These are phyloP conservation scores for Cyclocybe aegerita DNA, from an alignment of 768 basidiomycete genomes.

Conservation along the genomic window DNA sequence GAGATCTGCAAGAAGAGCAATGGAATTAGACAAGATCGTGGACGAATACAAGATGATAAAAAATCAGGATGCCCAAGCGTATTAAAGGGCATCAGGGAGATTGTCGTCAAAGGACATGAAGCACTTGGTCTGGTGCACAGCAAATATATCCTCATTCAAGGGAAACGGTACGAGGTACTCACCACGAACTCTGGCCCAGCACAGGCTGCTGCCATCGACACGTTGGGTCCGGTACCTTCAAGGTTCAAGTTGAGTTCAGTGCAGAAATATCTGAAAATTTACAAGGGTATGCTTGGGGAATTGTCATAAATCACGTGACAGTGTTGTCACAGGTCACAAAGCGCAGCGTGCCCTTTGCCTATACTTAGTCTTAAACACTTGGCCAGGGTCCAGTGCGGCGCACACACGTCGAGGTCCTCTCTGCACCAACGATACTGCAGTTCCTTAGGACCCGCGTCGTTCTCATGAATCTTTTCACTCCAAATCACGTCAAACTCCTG, in stretches of 20 bases:
- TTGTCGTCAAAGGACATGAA: constrained; percentile 43
- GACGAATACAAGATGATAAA: constrained; percentile 10
- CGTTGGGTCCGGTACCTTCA: no score
- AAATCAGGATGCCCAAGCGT: constrained; percentile 54
- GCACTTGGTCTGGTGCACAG: constrained; percentile 64
- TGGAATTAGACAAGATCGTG: background rate
- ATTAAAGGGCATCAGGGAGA: constrained; percentile 44
- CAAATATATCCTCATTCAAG: constrained; percentile 43
- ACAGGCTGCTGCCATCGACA: no score
- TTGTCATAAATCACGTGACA: no score
- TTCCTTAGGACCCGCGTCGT: constrained; percentile 3
- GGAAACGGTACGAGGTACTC: constrained; percentile 15
- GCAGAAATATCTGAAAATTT: no score
- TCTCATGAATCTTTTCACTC: constrained; percentile 73
- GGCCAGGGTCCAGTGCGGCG: no score
- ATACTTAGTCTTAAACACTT: no score
- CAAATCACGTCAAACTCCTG: constrained; percentile 82
- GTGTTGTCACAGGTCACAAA: no score
- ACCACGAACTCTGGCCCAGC: constrained; percentile 12
- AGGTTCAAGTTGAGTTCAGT: no score
- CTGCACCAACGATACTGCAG: constrained; percentile 1
- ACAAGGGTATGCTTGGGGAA: no score
- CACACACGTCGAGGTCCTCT: constrained; percentile 10
- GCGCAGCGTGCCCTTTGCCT: no score
- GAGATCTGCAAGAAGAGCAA: background rate